Evolutionary conservation across 768 basidiomycete genomes (phyloP).

Genomic region (Tulasnella sp.): DNA sequence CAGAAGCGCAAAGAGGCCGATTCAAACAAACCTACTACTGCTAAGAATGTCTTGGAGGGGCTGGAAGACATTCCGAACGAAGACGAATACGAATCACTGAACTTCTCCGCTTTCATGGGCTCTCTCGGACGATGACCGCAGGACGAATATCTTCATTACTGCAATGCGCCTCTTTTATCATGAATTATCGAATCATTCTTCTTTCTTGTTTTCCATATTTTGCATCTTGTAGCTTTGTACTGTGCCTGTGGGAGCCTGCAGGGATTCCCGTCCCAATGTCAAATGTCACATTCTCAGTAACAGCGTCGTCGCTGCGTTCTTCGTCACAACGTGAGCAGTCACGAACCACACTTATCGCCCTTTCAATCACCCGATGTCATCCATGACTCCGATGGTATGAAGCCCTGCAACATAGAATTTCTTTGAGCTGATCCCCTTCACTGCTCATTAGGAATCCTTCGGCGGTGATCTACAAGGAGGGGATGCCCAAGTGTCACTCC

Average conservation of each 20-base stretch:
- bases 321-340: too few relatives aligned
- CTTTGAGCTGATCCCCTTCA: too few relatives aligned
- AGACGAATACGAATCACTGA: constrained; percentile 83
- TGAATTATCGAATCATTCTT: constrained; percentile 3
- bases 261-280: background rate
- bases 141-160: background rate
- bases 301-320: too few relatives aligned
- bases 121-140: constrained; percentile 43
- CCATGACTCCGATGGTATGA: too few relatives aligned
- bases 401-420: too few relatives aligned
- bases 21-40: constrained; percentile 45
- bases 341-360: too few relatives aligned
- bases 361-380: too few relatives aligned
- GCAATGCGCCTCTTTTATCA: background rate
- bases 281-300: too few relatives aligned
- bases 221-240: background rate
- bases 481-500: background rate
- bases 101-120: constrained; percentile 79
- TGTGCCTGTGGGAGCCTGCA: background rate
- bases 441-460: too few relatives aligned
- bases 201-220: background rate
- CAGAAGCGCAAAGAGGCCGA: constrained; percentile 46
- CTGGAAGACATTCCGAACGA: constrained; percentile 86
- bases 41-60: constrained; percentile 79
- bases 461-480: too few relatives aligned